phyloP scores from a whole-genome alignment of 768 basidiomycete species.

The Hypholoma sublateritium region DNA sequence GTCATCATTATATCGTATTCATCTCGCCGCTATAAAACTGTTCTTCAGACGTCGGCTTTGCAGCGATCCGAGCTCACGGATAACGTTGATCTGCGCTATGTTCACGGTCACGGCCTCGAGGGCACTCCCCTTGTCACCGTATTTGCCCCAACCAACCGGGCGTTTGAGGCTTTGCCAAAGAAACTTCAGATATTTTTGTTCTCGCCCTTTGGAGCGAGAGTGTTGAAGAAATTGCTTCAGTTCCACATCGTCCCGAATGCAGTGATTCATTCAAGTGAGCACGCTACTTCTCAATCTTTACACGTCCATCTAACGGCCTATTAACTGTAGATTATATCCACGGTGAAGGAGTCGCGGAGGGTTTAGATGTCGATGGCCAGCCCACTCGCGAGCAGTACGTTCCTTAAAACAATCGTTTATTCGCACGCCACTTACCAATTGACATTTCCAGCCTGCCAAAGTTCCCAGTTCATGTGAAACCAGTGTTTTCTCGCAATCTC shows the following conservation, averaged over 20 bases:
- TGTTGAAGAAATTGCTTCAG: constrained; percentile 51
- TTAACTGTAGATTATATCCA: constrained; percentile 1
- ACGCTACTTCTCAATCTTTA: neutral
- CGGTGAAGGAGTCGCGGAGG: neutral
- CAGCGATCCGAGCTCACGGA: constrained; percentile 49
- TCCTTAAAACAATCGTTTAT: neutral
- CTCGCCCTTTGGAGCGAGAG: constrained; percentile 53
- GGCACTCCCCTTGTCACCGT: constrained; percentile 48
- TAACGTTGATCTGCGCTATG: constrained; percentile 45
- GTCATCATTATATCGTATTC: constrained; percentile 9
- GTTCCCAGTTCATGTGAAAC: constrained; percentile 18
- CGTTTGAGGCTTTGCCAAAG: constrained; percentile 45
- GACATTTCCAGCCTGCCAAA: neutral
- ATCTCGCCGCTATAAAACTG: neutral
- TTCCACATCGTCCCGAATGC: constrained; percentile 56
- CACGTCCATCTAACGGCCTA: neutral
- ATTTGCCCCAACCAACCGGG: constrained; percentile 55
- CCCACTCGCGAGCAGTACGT: neutral
- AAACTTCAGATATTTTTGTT: constrained; percentile 55
- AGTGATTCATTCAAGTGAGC: constrained; percentile 50
- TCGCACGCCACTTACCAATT: neutral
- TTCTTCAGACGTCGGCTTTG: constrained; percentile 50
- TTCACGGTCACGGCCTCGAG: constrained; percentile 37
- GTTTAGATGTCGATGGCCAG: neutral
- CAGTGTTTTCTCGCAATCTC: constrained; percentile 32